Base-by-base conservation (phyloP, 257 asterid genomes). In the Fraxinus anomala region DNA sequence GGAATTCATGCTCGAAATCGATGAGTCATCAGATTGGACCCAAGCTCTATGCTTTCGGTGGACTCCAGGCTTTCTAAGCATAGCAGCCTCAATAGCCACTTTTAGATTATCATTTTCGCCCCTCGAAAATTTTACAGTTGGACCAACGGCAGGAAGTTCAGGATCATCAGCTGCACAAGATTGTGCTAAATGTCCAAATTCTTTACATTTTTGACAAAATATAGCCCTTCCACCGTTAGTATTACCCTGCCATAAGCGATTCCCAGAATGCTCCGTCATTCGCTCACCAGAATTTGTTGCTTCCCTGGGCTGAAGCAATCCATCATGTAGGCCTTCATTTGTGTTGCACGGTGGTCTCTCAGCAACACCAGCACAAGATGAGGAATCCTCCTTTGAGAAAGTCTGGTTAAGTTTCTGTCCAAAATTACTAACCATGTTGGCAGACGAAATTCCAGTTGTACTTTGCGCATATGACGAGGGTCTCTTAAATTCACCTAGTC, bases 41-140 rank as follows among this genome's bases (percentile, higher is more conserved):
- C 68, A 13, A 80, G 87, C 87, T 85, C 86, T 88, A 78, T 81
- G 83, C 84, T 83, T 94, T 74, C 91, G 77, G 83, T 78, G 88
- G 73, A 89, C 84, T 76, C 91, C 95, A 9, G 97, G 97, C 83
- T 91, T 94, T 85, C 81, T 91, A 74, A 90, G 89, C 86, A 86
- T 89, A 56, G 97, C 96, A 78, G 97, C 97, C 86, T 92, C 93
- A 77, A 94, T 85, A 83, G 97, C 97, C 79, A 92, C 97, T 85
- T 89, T 92, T 73, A 92, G 85, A 80, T 86, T 83, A 83, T 86
- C 88, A 76, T 82, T 83, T 81, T 87, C 92, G 75, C 84, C 94
- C 83, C 91, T 88, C 65, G 87, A 77, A 84, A 80, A 77, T 83
- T 83, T 93, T 65, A 75, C 77, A 82, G 86, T 67, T 81, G 92